A percentile compares a stretch with the other conserved stretches of the same genome.
phyloP scores from a whole-genome alignment of 2,329 filamentous ascomycete species.

The Colletotrichum endophyticum region DNA sequence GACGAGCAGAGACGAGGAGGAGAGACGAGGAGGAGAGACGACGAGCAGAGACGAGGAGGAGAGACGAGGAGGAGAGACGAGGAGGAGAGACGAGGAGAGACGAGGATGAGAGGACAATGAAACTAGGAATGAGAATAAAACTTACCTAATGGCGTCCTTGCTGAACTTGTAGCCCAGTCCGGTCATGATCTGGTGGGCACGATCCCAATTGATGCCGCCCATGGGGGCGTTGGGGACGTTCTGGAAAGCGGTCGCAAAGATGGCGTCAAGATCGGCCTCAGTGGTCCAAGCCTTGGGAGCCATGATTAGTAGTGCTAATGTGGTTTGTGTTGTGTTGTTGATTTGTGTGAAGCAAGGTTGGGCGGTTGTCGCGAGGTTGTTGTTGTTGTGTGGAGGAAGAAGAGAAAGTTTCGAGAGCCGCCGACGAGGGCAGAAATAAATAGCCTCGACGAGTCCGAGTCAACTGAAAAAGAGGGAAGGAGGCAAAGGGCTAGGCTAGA shows the following conservation, averaged over 20 bases:
- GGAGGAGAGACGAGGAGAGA: neutral
- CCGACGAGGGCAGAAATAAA: neutral
- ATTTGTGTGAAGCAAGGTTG: neutral
- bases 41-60: neutral
- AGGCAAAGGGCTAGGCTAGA: neutral
- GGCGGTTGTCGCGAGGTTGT: neutral
- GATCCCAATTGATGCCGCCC: conserved; percentile 35
- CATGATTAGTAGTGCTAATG: neutral
- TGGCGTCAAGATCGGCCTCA: conserved; percentile 41
- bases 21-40: no score
- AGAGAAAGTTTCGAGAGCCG: neutral
- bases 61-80: no score
- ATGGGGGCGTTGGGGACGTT: conserved; percentile 24
- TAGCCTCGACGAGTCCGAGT: neutral
- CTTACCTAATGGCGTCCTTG: conserved; percentile 43
- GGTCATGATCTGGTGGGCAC: conserved; percentile 34
- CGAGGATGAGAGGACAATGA: neutral
- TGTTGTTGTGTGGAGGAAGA: neutral
- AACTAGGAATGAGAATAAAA: neutral
- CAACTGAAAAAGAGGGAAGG: neutral
- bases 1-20: fast-evolving
- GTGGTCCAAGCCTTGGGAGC: conserved; percentile 30
- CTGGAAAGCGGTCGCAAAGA: conserved; percentile 35
- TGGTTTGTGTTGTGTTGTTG: neutral
- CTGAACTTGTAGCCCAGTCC: conserved; percentile 38